A percentile compares a stretch with the other conserved stretches of the same genome.
These are phyloP conservation scores for Eucalyptus regnans DNA, from an alignment of 345 rosid species.

Conservation along the genomic window DNA sequence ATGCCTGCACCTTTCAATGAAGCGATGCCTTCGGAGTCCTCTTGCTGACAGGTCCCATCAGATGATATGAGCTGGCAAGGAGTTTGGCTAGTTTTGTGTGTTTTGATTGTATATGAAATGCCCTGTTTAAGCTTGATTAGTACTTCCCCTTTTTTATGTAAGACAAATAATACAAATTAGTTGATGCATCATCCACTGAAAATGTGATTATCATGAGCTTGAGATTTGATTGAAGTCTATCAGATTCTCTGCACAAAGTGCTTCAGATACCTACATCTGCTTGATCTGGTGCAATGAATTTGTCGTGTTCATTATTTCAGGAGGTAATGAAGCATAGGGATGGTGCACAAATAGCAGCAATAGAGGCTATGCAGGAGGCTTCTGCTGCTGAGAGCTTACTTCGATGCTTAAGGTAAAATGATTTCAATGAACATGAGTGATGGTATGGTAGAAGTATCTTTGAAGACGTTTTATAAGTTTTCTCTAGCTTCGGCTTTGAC, in stretches of 20 bases:
- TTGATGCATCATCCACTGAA: neutral
- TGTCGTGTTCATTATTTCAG: slow-evolving; percentile 16
- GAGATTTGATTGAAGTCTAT: neutral
- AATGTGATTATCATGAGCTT: neutral
- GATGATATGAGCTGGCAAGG: neutral
- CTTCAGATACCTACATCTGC: neutral
- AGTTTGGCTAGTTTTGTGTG: neutral
- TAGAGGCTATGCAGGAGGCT: slow-evolving; percentile 93
- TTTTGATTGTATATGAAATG: neutral
- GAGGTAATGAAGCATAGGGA: slow-evolving; percentile 85
- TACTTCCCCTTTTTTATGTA: neutral
- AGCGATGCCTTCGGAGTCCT: neutral
- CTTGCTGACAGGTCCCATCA: neutral
- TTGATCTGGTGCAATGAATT: neutral
- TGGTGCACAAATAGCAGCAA: slow-evolving; percentile 75
- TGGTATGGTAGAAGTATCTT: neutral
- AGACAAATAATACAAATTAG: neutral
- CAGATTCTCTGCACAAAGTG: neutral
- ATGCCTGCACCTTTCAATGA: neutral
- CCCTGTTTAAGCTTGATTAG: neutral
- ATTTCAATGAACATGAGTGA: neutral
- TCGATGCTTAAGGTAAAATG: slow-evolving; percentile 64
- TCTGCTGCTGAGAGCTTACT: slow-evolving; percentile 90
- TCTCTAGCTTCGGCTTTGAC: neutral
- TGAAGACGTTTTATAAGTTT: neutral